phyloP scores from a whole-genome alignment of 805 yeast species.

The Kregervanrija pseudodelftensis region DNA sequence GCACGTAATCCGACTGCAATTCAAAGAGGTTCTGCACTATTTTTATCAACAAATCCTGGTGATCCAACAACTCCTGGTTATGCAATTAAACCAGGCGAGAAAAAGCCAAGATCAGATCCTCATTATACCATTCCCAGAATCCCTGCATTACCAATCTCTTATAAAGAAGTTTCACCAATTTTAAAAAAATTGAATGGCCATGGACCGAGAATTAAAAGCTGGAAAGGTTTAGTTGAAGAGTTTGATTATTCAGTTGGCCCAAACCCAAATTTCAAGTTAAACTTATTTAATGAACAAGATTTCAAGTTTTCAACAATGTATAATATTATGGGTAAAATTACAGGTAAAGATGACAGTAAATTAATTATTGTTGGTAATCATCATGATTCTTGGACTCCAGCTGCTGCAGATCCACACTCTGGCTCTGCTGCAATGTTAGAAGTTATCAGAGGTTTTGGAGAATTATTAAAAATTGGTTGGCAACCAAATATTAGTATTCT shows the following conservation, averaged over 20 bases:
- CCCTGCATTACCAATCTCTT: conserved; percentile 67
- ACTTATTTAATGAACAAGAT: conserved; percentile 54
- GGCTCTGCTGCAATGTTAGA: conserved; percentile 65
- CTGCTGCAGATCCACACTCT: conserved; percentile 74
- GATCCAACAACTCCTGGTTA: conserved; percentile 76
- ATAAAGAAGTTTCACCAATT: conserved; percentile 56
- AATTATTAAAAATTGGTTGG: conserved; percentile 53
- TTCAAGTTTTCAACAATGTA: conserved; percentile 54
- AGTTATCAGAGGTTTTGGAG: conserved; percentile 52
- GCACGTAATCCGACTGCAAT: conserved; percentile 72
- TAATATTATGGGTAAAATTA: conserved; percentile 56
- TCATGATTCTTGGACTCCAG: conserved; percentile 75
- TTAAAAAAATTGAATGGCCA: conserved; percentile 49
- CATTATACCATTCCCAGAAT: conserved; percentile 47
- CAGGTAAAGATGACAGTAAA: conserved; percentile 45
- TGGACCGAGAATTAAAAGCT: conserved; percentile 36
- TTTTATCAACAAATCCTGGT: conserved; percentile 56
- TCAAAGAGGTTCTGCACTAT: conserved; percentile 71
- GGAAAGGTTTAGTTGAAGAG: conserved; percentile 29
- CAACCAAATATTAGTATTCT: conserved; percentile 63
- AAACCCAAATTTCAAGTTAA: conserved; percentile 34
- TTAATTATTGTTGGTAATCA: conserved; percentile 67
- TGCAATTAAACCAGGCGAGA: conserved; percentile 52
- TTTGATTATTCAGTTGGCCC: conserved; percentile 32
- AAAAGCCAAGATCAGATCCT: conserved; percentile 44